Evolutionary conservation across 1,284 basidiomycete species (phyloP).

Genomic region (Rhodotorula sp.): DNA sequence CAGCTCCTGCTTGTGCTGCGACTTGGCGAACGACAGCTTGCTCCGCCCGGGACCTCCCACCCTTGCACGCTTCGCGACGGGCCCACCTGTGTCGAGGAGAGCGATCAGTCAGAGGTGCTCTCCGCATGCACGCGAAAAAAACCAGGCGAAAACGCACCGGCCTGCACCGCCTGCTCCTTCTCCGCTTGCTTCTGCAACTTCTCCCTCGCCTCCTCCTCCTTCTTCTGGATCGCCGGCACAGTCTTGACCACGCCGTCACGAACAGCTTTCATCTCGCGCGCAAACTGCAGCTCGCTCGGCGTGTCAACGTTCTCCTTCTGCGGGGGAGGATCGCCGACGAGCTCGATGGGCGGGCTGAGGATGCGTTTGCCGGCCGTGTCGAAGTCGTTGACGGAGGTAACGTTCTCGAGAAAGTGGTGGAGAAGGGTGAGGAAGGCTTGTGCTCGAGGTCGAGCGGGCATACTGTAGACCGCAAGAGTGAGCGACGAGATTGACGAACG

Average conservation of each 20-base stretch:
- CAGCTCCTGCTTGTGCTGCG: conserved; percentile 3
- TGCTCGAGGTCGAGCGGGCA: conserved; percentile 68
- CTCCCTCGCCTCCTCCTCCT: conserved; percentile 33
- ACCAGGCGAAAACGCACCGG: background rate
- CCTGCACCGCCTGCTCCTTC: conserved; percentile 22
- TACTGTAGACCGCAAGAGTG: conserved; percentile 47
- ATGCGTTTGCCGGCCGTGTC: conserved; percentile 3
- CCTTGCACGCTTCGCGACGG: background rate
- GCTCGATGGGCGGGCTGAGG: conserved; percentile 27
- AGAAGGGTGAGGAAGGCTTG: conserved; percentile 74
- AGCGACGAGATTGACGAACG: too few relatives aligned
- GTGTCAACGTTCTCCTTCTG: conserved; percentile 37
- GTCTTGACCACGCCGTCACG: conserved; percentile 28
- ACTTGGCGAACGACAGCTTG: conserved; percentile 11
- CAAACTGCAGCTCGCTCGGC: conserved; percentile 32
- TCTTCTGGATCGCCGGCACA: conserved; percentile 35
- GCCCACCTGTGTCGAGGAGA: background rate
- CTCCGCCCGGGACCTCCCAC: background rate
- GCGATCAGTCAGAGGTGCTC: background rate
- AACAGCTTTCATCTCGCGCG: conserved; percentile 32
- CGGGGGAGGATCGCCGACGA: conserved; percentile 1
- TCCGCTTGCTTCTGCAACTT: conserved; percentile 17
- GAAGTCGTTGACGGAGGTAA: conserved; percentile 31
- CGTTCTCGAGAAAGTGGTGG: conserved; percentile 69
- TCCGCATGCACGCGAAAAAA: too few relatives aligned